Conservation (phyloP, 1,284 basidiomycete species). For the Malassezia japonica region DNA sequence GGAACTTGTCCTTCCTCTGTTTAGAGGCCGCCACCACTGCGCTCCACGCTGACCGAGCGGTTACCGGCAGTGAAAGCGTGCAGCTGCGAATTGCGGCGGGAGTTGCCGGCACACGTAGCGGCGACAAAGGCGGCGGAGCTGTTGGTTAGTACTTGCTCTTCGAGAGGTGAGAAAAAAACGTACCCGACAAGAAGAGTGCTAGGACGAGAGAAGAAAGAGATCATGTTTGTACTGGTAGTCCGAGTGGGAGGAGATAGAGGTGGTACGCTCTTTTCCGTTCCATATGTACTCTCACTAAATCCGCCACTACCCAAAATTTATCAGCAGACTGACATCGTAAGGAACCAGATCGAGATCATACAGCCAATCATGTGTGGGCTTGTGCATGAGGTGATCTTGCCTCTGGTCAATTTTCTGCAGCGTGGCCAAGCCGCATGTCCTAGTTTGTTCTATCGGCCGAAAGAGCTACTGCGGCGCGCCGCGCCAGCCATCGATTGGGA, state of each 20-base stretch:
- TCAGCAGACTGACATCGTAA: too few relatives aligned
- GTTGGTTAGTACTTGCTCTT: background rate
- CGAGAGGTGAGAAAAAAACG: background rate
- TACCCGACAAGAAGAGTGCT: conserved; percentile 1
- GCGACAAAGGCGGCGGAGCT: background rate
- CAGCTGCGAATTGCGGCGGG: background rate
- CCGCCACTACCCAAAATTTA: too few relatives aligned
- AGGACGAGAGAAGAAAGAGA: background rate
- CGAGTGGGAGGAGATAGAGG: too few relatives aligned
- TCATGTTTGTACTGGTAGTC: background rate
- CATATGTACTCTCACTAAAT: too few relatives aligned
- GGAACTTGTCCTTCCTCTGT: too few relatives aligned
- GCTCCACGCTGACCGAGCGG: conserved; percentile 14
- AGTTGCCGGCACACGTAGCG: background rate
- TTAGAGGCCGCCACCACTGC: conserved; percentile 16
- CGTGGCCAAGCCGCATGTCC: too few relatives aligned
- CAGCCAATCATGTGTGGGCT: too few relatives aligned
- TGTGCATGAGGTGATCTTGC: too few relatives aligned
- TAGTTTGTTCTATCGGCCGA: conserved; percentile 2
- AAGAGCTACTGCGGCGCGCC: background rate
- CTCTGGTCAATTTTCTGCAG: too few relatives aligned
- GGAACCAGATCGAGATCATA: too few relatives aligned
- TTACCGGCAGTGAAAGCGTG: background rate
- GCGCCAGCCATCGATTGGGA: background rate
- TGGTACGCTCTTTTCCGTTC: too few relatives aligned